phyloP scores from a whole-genome alignment of 441 rosid species.

The Isatis lusitanica region DNA sequence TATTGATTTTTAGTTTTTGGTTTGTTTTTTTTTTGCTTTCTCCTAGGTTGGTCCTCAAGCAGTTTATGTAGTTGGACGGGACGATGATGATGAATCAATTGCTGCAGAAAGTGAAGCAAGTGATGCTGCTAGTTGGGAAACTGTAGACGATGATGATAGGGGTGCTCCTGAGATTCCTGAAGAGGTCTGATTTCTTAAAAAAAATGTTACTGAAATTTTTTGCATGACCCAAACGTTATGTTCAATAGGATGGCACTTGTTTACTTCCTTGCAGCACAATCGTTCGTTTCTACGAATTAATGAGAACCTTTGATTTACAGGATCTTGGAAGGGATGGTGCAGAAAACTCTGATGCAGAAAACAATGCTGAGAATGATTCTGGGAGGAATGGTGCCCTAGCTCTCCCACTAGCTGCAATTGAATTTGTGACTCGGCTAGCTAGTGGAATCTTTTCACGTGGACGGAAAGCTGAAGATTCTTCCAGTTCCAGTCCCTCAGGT shows the following conservation, averaged over 20 bases:
- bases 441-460: constrained; percentile 82
- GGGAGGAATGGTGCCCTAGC: constrained; percentile 75
- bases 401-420: constrained; percentile 91
- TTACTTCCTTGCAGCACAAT: constrained; percentile 4
- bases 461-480: constrained; percentile 53
- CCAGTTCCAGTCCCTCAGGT: constrained; percentile 44
- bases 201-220: constrained; percentile 8
- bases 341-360: constrained; percentile 50
- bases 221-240: constrained; percentile 6
- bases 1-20: constrained; percentile 28
- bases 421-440: constrained; percentile 79
- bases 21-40: constrained; percentile 25
- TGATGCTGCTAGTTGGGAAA: constrained; percentile 98
- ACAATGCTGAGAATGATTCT: constrained; percentile 44
- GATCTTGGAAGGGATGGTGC: constrained; percentile 47
- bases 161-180: constrained; percentile 55
- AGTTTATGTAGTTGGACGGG: constrained; percentile 92
- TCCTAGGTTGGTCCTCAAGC: constrained; percentile 98
- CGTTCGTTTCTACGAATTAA: constrained; percentile 10
- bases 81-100: constrained; percentile 83
- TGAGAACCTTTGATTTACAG: constrained; percentile 44
- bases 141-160: constrained; percentile 76
- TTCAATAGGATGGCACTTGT: not conserved
- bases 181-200: constrained; percentile 64
- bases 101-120: constrained; percentile 86